phyloP scores from a whole-genome alignment of 2,329 filamentous ascomycete genomes.

The Didymellaceae sp. region DNA sequence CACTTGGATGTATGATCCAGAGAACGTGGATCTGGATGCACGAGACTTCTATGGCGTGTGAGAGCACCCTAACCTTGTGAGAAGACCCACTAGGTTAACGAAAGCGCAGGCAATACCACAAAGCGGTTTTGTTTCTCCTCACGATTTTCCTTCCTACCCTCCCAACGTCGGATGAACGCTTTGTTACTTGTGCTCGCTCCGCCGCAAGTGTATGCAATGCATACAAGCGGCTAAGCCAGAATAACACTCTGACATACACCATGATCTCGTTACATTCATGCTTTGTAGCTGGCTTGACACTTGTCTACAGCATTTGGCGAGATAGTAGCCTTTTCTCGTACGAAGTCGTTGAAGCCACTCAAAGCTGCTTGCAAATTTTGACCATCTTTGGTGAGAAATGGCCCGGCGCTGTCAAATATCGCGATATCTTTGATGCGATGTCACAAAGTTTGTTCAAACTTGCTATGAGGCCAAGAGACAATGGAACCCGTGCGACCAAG shows the following conservation, averaged over 20 bases:
- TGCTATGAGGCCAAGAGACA: constrained; percentile 1
- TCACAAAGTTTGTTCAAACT: constrained; percentile 29
- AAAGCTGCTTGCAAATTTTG: constrained; percentile 33
- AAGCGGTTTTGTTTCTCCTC: constrained; percentile 34
- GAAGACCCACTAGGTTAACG: not conserved
- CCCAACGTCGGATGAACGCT: constrained; percentile 26
- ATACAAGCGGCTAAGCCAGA: constrained; percentile 34
- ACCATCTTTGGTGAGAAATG: constrained; percentile 39
- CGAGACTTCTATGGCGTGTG: constrained; percentile 34
- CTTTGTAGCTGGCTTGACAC: constrained; percentile 34
- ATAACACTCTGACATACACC: constrained; percentile 35
- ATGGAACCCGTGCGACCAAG: not conserved
- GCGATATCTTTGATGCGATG: constrained; percentile 37
- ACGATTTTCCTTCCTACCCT: constrained; percentile 31
- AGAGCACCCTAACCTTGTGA: not conserved
- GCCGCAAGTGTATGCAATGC: constrained; percentile 33
- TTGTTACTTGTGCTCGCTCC: constrained; percentile 32
- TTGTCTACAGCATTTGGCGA: constrained; percentile 38
- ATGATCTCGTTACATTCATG: constrained; percentile 38
- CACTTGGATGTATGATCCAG: constrained; percentile 39
- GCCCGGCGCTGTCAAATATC: constrained; percentile 36
- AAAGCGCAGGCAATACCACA: constrained; percentile 29
- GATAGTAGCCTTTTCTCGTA: constrained; percentile 33
- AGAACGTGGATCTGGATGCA: constrained; percentile 29
- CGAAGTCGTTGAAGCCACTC: constrained; percentile 34